Percentiles rank a stretch among this genome's conserved stretches.
phyloP scores from a whole-genome alignment of 208 protist genomes.

The Leishmania martiniquensis region DNA sequence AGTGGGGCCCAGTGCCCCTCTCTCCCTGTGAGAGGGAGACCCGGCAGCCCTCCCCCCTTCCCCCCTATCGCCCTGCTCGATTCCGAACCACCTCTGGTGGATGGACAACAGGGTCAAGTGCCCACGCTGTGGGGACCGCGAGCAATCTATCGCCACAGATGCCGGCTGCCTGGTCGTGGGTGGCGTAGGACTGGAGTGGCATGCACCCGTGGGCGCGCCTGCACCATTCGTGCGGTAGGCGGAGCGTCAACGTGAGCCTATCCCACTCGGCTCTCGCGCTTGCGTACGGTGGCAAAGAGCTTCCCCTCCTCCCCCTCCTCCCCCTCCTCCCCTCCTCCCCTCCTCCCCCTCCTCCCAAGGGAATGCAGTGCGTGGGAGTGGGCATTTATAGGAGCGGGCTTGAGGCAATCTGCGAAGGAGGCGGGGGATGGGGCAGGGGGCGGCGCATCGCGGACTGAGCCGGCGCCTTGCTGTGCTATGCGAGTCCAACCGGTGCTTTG shows the following conservation, averaged over 20 bases:
- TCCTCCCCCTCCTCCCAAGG: no score
- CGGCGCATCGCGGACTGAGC: no score
- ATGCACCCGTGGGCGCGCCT: not conserved
- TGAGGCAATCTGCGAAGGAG: no score
- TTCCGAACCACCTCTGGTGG: not conserved
- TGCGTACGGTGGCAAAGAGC: no score
- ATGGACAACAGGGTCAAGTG: no score
- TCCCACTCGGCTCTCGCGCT: not conserved
- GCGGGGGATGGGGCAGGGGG: not conserved
- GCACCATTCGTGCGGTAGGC: not conserved
- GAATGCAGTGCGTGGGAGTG: no score
- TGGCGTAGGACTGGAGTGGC: not conserved
- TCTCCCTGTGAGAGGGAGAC: not conserved
- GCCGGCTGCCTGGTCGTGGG: not conserved
- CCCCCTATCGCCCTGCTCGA: no score
- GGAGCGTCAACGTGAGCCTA: not conserved
- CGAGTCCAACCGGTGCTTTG: no score
- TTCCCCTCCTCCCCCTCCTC: no score
- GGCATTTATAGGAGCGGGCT: no score
- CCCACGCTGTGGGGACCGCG: not conserved
- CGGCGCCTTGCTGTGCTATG: no score
- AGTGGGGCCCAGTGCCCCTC: not conserved
- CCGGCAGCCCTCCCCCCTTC: not conserved
- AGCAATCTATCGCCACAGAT: not conserved
- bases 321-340: no score